Conservation (phyloP, 257 asterid species). For the Solanum gandarillasii region DNA sequence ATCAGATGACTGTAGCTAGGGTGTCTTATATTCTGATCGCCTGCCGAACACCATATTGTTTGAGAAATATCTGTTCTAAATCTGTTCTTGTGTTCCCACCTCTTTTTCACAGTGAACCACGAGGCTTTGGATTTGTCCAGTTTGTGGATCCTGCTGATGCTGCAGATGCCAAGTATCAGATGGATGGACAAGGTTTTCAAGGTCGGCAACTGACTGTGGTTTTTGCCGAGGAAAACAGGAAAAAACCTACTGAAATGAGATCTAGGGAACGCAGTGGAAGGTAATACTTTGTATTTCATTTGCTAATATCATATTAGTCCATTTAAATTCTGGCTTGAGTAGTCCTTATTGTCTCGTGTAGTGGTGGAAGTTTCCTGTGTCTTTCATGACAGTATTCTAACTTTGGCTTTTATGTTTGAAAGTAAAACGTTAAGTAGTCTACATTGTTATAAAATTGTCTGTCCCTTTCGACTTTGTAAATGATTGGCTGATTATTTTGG, state of each 20-base stretch:
- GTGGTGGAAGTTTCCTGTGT: background rate
- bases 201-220: slow-evolving; percentile 70
- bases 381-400: background rate
- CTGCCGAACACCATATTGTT: background rate
- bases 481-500: background rate
- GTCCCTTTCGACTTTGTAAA: too few relatives aligned
- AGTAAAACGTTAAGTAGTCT: background rate
- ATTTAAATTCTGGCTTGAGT: background rate
- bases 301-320: background rate
- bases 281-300: background rate
- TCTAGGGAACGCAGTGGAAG: slow-evolving; percentile 40
- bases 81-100: background rate
- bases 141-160: slow-evolving; percentile 68
- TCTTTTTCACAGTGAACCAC: slow-evolving; percentile 43
- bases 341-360: background rate
- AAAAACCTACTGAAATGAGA: slow-evolving; percentile 75
- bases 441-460: background rate
- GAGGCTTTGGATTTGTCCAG: slow-evolving; percentile 90
- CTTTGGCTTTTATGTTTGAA: background rate
- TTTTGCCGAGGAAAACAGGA: slow-evolving; percentile 68
- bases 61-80: background rate
- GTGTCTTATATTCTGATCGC: background rate
- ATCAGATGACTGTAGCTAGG: background rate
- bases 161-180: slow-evolving; percentile 67
- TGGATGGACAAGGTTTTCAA: slow-evolving; percentile 55